Evolutionary conservation across 1,284 basidiomycete species (phyloP), one percentile per base, ranked within the genome.

Genomic region (Austropuccinia psidii): DNA sequence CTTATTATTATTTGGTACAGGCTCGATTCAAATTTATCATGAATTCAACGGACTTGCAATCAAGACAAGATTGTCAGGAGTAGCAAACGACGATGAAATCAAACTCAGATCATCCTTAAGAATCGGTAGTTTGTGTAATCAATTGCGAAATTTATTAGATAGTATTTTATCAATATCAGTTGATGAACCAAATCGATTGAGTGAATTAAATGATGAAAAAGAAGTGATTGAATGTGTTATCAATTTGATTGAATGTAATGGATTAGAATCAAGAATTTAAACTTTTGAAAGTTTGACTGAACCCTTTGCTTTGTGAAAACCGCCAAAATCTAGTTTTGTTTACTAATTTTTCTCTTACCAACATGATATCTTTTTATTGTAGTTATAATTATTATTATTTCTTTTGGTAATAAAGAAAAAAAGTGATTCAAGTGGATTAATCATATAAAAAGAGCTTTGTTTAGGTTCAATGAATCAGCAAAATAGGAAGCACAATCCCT

Each of bases 81-180:
- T 57, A 41, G 79, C 77, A 13, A 79, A 80, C 47, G 81, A 84
- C 61, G 83, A 83, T 0, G 79, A 80, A 77, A 83, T 96, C 76
- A 88, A 86, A 78, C 80, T 97, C 77, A 87, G 86, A 73, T 91
- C 92, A 0, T 90, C 87, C 85, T 90, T 92, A 19, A 85, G 93
- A 6, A 95, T 96, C 54, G 93, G 91, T 0, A 88, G 93, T 9
- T 84, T 96, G 33, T 90, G 91, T 47, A 93, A 93, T 76, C 91
- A 93, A 78, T 82, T 96, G n/a, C 84, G 93, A 74, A 33, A 69
- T 19, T 45, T 55, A 31, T 27, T 58, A 33, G 55, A 75, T 52
- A 66, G 43, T 29, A 33, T 72, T 31, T 45, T 67, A 31, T 31
- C 47, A 27, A 62, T 43, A 6, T 57, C 47, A 24, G 41, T 73